phyloP scores from a whole-genome alignment of 371 early-diverging fungal species.

The Mucor indicus region DNA sequence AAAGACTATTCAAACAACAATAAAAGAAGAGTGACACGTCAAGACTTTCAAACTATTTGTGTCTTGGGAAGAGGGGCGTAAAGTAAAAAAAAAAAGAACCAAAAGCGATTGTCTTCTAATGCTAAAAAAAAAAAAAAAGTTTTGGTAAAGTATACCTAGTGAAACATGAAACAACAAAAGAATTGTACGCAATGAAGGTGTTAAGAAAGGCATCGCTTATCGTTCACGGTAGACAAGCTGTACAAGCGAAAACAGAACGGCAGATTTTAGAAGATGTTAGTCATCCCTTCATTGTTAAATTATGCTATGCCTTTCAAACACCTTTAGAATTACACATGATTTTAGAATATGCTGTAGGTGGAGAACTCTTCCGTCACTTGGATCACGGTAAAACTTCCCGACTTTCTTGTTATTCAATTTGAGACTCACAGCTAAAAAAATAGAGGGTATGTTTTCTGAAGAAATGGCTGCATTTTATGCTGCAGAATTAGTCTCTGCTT shows the following conservation, averaged over 20 bases:
- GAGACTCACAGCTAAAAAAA: too few species aligned
- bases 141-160: conserved; percentile 85
- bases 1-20: conserved; percentile 19
- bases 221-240: conserved; percentile 67
- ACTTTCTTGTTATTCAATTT: too few species aligned
- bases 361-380: conserved; percentile 97
- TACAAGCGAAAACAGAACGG: conserved; percentile 75
- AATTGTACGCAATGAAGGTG: conserved; percentile 91
- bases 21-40: conserved; percentile 66
- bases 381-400: conserved; percentile 61
- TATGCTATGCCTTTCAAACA: conserved; percentile 95
- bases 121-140: conserved; percentile 17
- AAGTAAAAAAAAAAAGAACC: conserved; percentile 6
- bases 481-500: conserved; percentile 80
- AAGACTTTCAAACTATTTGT: conserved; percentile 87
- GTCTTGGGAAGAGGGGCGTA: conserved; percentile 95
- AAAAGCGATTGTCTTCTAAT: background rate
- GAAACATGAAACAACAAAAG: conserved; percentile 56
- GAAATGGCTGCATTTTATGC: conserved; percentile 80
- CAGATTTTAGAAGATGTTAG: conserved; percentile 73
- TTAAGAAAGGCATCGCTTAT: conserved; percentile 83
- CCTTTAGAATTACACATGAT: conserved; percentile 85
- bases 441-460: conserved; percentile 83
- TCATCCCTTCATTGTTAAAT: conserved; percentile 95
- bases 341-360: conserved; percentile 97